These are phyloP conservation scores for Oryza longistaminata DNA, from an alignment of 176 grass and related monocot genomes.

Conservation along the genomic window DNA sequence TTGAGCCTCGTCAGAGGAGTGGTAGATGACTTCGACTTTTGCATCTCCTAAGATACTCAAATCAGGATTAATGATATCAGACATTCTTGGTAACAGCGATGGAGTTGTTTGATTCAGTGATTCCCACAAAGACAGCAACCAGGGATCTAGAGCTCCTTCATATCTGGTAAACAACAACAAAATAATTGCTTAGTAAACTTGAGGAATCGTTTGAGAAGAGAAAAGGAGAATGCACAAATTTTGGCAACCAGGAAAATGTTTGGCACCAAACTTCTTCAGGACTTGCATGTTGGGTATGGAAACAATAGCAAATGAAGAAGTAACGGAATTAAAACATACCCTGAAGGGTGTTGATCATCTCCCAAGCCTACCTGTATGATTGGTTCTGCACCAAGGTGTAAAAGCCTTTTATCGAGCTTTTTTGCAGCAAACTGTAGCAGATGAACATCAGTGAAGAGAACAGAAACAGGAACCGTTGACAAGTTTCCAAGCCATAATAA, in stretches of 20 bases:
- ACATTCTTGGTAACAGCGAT: conserved; percentile 65
- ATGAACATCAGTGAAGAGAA: conserved; percentile 21
- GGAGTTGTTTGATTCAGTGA: conserved; percentile 56
- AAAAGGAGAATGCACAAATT: neutral
- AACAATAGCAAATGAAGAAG: neutral
- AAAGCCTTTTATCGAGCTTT: conserved; percentile 84
- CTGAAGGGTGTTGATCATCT: conserved; percentile 88
- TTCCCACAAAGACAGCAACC: conserved; percentile 82
- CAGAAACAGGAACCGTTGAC: neutral
- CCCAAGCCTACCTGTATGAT: conserved; percentile 85
- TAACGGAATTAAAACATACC: conserved; percentile 49
- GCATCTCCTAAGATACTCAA: conserved; percentile 58
- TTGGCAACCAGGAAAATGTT: neutral
- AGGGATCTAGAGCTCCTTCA: conserved; percentile 84
- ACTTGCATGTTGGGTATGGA: neutral
- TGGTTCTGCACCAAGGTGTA: conserved; percentile 67
- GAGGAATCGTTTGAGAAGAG: conserved; percentile 9
- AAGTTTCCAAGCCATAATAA: conserved; percentile 16
- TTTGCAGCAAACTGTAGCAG: conserved; percentile 49
- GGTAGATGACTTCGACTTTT: conserved; percentile 71
- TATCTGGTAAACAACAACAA: conserved; percentile 56
- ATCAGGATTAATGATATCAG: conserved; percentile 71
- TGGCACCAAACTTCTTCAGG: neutral
- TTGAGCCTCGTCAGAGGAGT: conserved; percentile 39
- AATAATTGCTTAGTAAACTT: neutral